phyloP scores from a whole-genome alignment of 176 grass and related monocot genomes.

The Alloteropsis semialata region DNA sequence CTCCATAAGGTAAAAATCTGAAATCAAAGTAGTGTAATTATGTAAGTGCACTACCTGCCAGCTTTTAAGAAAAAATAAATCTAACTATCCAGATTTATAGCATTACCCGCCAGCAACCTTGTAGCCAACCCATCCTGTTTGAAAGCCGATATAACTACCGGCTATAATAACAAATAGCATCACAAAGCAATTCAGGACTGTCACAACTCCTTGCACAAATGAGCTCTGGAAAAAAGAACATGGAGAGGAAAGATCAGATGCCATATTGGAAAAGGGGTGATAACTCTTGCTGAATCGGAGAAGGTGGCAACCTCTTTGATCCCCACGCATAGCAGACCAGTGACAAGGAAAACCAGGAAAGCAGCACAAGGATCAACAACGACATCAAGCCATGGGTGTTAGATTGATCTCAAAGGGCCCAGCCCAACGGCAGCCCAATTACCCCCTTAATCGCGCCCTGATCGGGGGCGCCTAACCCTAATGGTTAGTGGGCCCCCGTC shows the following conservation, averaged over 20 bases:
- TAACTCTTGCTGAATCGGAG: not conserved
- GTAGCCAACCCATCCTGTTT: constrained; percentile 86
- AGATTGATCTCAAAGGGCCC: no score
- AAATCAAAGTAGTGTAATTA: not conserved
- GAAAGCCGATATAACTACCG: constrained; percentile 71
- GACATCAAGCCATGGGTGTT: constrained; percentile 56
- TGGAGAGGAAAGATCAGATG: not conserved
- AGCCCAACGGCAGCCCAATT: no score
- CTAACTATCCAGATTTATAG: not conserved
- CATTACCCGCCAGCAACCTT: constrained; percentile 71
- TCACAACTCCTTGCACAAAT: constrained; percentile 64
- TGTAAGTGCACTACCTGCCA: not conserved
- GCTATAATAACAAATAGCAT: constrained; percentile 86
- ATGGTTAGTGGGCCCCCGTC: no score
- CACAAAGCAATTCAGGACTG: constrained; percentile 69
- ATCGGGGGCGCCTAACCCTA: no score
- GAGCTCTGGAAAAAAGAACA: constrained; percentile 41
- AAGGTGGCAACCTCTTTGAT: constrained; percentile 70
- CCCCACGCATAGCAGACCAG: constrained; percentile 61
- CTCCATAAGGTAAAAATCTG: constrained; percentile 74
- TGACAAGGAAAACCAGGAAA: constrained; percentile 68
- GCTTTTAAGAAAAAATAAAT: not conserved
- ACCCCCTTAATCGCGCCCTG: no score
- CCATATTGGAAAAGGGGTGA: not conserved
- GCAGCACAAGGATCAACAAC: constrained; percentile 82